Base-by-base conservation (phyloP, 179 eudicot species). In the Nepenthes alata region DNA sequence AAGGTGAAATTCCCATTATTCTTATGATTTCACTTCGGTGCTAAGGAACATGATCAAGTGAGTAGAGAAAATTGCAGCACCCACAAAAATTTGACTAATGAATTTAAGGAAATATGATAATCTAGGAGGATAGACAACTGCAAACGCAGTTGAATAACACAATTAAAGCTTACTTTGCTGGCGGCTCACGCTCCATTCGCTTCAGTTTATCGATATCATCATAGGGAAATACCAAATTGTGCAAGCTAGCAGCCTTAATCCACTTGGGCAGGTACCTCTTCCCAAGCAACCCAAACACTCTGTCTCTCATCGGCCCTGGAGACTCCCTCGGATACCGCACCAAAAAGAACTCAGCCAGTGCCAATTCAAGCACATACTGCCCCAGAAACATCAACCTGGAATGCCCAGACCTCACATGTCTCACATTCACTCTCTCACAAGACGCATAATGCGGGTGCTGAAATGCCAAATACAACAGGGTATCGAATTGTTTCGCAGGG, bases 231-330 rank as follows among this genome's bases (percentile, higher is more conserved):
- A 91, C 79, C 80, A 94, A 73, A 79, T 94, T 90, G 47, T 87
- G 91, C 84, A 94, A 81, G 79, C 95, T 77, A 75, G 99, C 99
- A 59, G 78, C 80, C 72, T 84, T 93, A 70, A 93, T 83, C 94
- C 88, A 87, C 71, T 74, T 80, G 25, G 98, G 95, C 70, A 89
- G 59, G 68, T 47, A 87, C 82, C 80, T 83, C 78, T 93, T 93
- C 72, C 98, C 98, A 72, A 93, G 83, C 74, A 93, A 79, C 13
- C 68, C 94, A 85, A 59, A 93, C 38, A 89, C 97, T 60, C 98
- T 80, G 64, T 93, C 98, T 73, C 98, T 87, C 97, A 93, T 89
- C 0, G 98, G 98, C 5, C 96, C 98, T 0, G 98, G 98, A 0
- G 89, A 76, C 72, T 93, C 98, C 85, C 98, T 80, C 3, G 98